phyloP scores from a whole-genome alignment of 805 yeast genomes.

The Vanderwaltozyma tropicalis region DNA sequence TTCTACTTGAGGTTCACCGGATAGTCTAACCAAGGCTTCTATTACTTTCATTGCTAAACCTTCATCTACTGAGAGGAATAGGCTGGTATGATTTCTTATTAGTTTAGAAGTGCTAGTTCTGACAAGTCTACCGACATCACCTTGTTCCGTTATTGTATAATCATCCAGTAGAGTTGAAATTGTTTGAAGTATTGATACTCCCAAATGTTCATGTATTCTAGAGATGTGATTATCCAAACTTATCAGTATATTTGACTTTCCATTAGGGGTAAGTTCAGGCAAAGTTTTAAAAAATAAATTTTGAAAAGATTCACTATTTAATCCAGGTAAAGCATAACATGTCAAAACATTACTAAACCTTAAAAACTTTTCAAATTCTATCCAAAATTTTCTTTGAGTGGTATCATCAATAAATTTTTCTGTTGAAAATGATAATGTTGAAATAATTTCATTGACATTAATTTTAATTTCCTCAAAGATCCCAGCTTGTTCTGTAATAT shows the following conservation, averaged over 20 bases:
- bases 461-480: slow-evolving; percentile 7
- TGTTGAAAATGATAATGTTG: background rate
- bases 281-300: slow-evolving; percentile 3
- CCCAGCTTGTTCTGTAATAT: slow-evolving; percentile 8
- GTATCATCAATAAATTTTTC: background rate
- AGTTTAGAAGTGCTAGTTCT: slow-evolving; percentile 36
- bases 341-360: slow-evolving; percentile 10
- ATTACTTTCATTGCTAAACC: slow-evolving; percentile 1
- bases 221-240: background rate
- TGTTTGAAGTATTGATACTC: background rate
- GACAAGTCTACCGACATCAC: slow-evolving; percentile 83
- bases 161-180: slow-evolving; percentile 45
- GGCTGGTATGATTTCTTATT: slow-evolving; percentile 1
- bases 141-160: slow-evolving; percentile 68
- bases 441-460: slow-evolving; percentile 1
- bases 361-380: slow-evolving; percentile 9
- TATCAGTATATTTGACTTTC: background rate
- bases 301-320: slow-evolving; percentile 5
- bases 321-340: slow-evolving; percentile 12
- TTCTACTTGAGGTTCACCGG: slow-evolving; percentile 54
- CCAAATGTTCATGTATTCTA: background rate
- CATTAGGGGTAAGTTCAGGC: background rate
- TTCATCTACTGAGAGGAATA: background rate
- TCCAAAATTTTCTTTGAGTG: slow-evolving; percentile 5
- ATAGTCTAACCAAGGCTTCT: slow-evolving; percentile 39